phyloP scores from a whole-genome alignment of 345 rosid species.

The Lepidium africanum region DNA sequence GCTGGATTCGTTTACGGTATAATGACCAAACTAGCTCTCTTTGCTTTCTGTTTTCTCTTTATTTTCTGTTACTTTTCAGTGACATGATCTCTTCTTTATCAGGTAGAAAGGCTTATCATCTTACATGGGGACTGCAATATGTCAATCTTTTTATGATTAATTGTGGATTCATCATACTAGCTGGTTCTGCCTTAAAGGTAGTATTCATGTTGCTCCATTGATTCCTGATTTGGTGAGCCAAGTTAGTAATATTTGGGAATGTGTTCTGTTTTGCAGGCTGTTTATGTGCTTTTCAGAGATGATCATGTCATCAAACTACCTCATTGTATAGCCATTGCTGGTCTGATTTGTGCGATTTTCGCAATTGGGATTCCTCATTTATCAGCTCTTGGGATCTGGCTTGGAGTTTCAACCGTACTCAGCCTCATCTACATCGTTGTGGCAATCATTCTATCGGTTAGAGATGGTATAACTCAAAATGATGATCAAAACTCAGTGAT shows the following conservation, averaged over 20 bases:
- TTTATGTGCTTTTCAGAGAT: slow-evolving; percentile 46
- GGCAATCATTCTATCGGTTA: slow-evolving; percentile 49
- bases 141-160: slow-evolving; percentile 80
- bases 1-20: slow-evolving; percentile 76
- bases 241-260: not conserved
- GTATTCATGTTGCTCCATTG: not conserved
- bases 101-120: slow-evolving; percentile 59
- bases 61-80: not conserved
- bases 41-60: not conserved
- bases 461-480: slow-evolving; percentile 48
- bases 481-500: not conserved
- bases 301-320: slow-evolving; percentile 43
- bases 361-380: slow-evolving; percentile 82
- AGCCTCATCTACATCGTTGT: slow-evolving; percentile 51
- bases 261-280: slow-evolving; percentile 34
- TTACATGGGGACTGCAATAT: slow-evolving; percentile 72
- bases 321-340: slow-evolving; percentile 47
- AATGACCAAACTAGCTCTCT: not conserved
- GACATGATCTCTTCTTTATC: slow-evolving; percentile 7
- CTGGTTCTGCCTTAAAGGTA: slow-evolving; percentile 83
- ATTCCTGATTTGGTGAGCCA: not conserved
- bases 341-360: slow-evolving; percentile 48
- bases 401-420: slow-evolving; percentile 75
- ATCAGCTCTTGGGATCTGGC: slow-evolving; percentile 77
- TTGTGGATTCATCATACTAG: slow-evolving; percentile 65